phyloP scores from a whole-genome alignment of 73 alveolate genomes.

The Symbiodinium natans region DNA sequence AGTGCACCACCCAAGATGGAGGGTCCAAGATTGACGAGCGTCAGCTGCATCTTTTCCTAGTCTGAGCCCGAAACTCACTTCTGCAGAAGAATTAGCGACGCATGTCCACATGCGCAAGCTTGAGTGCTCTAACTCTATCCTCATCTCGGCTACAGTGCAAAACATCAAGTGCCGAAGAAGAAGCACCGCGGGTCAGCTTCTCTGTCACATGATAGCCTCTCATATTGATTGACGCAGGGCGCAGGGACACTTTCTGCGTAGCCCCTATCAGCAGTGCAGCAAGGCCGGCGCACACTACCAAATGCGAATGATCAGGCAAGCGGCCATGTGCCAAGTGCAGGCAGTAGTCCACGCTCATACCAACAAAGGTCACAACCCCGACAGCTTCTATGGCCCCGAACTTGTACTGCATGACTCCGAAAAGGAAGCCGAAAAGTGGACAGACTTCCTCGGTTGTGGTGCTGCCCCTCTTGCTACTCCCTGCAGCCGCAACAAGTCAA shows the following conservation, averaged over 20 bases:
- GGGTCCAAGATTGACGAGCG: conserved; percentile 62
- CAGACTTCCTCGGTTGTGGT: conserved; percentile 29
- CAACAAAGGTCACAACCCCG: conserved; percentile 51
- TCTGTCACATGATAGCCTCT: conserved; percentile 31
- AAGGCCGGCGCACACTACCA: no score
- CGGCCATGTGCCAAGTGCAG: conserved; percentile 67
- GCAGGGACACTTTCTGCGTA: no score
- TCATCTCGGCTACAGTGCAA: no score
- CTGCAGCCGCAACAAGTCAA: background rate
- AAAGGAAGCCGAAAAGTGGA: conserved; percentile 67
- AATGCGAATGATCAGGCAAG: no score
- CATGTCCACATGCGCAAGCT: no score
- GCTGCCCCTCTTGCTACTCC: background rate
- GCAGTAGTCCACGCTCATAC: conserved; percentile 80
- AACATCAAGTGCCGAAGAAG: no score
- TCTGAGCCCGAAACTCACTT: no score
- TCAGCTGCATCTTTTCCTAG: conserved; percentile 35
- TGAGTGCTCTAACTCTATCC: no score
- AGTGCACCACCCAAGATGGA: conserved; percentile 74
- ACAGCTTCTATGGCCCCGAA: conserved; percentile 80
- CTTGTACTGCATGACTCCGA: conserved; percentile 48
- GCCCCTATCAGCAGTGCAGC: no score
- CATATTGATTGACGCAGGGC: no score
- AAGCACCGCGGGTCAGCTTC: background rate
- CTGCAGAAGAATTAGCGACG: no score